These are phyloP conservation scores for Apiospora kogelbergensis DNA, from an alignment of 2,329 filamentous ascomycete genomes.

Conservation along the genomic window DNA sequence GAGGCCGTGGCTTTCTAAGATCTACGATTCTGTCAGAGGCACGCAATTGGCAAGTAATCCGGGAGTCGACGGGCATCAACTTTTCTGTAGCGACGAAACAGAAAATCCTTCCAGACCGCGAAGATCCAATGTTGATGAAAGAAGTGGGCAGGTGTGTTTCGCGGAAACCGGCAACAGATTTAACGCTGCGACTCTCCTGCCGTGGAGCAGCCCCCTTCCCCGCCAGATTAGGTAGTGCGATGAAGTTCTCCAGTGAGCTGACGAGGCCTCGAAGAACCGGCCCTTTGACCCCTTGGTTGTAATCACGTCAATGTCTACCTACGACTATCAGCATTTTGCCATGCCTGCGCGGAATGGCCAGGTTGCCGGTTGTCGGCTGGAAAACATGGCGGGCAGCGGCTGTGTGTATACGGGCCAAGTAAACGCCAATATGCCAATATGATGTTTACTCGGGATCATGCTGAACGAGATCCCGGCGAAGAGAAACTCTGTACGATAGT, in stretches of 20 bases:
- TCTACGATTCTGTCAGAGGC: constrained; percentile 1
- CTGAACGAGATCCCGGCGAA: neutral
- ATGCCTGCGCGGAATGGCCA: neutral
- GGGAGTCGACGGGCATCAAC: neutral
- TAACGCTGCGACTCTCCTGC: neutral
- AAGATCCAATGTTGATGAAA: neutral
- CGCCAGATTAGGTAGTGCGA: constrained; percentile 1
- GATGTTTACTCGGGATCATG: neutral
- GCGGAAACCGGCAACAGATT: constrained; percentile 3
- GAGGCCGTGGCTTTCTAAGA: neutral
- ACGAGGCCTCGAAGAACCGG: neutral
- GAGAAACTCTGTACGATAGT: neutral
- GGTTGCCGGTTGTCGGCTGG: no score
- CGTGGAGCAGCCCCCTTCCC: neutral
- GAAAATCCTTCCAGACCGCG: neutral
- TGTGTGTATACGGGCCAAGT: neutral
- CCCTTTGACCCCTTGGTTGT: neutral
- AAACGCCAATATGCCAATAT: neutral
- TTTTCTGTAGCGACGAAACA: neutral
- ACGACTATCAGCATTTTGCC: neutral
- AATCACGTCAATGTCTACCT: neutral
- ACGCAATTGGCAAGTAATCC: neutral
- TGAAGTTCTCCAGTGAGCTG: constrained; percentile 1
- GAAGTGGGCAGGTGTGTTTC: neutral
- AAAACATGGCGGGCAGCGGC: neutral